Base-by-base conservation (phyloP, 257 asterid species). In the Solanum ossicruentum region DNA sequence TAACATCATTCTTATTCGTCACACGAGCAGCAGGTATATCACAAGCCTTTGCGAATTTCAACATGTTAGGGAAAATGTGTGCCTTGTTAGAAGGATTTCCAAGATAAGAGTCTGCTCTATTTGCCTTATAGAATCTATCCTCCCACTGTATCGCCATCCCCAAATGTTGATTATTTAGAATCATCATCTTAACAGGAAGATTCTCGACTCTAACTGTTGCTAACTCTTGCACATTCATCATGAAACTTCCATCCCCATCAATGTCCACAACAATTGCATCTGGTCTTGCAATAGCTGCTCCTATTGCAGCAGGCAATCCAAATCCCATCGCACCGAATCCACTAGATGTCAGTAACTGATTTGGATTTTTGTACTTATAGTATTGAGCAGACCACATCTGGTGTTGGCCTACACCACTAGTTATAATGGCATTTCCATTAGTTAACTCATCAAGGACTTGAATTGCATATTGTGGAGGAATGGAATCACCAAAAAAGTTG, bases 61-160 rank as follows among this genome's bases (percentile, higher is more conserved):
- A 75, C 98, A 94, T 90, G 56, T 93, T 10, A 0, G 98, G 98
- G 79, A 92, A 95, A 56, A 95, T 90, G 87, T 92, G 87, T 0
- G 89, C 77, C 83, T 92, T 95, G 0, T 91, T 89, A 6, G 94
- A 82, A 71, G 98, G 98, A 57, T 94, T 91, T 58, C 98, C 98
- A 0, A 94, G 93, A 79, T 92, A 94, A 3, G 96, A 93, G 55
- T 95, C 96, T 0, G 98, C 98, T 5, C 98, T 87, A 58, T 94
- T 95, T 5, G 98, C 87, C 91, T 94, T 93, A 77, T 94, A 94
- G 88, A 94, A 95, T 1, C 97, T 90, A 79, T 94, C 98, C 89
- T 94, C 97, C 98, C 98, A 95, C 75, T 95, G 98, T 7, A 91
- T 95, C 75, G 93, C 98, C 98, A 95, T 95, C 20, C 98, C 98